Conservation (phyloP, 2,329 filamentous ascomycete species). For the Periconia sp. region DNA sequence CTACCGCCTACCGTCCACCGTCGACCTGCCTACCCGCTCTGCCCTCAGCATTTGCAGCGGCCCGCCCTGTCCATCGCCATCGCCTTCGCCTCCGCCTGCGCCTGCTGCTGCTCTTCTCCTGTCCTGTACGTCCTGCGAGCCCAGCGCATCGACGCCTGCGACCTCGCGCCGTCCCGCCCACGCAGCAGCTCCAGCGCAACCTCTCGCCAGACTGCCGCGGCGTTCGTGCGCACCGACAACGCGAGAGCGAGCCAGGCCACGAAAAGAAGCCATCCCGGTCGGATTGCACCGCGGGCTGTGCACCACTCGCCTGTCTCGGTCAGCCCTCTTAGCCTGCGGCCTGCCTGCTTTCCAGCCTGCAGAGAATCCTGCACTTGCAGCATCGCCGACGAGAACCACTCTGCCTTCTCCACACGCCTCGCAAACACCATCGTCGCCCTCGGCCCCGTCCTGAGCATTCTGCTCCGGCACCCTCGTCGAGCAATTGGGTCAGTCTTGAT, state of each 20-base stretch:
- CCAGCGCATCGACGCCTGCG: constrained; percentile 33
- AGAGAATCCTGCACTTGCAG: constrained; percentile 48
- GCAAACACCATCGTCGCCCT: neutral
- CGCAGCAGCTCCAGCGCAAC: constrained; percentile 28
- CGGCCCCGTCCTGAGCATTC: neutral
- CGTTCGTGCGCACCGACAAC: constrained; percentile 32
- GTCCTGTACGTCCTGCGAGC: too few species aligned
- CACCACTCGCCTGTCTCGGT: constrained; percentile 45
- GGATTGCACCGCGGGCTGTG: constrained; percentile 41
- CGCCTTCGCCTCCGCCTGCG: neutral
- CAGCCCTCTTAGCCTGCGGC: constrained; percentile 49
- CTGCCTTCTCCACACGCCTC: constrained; percentile 30
- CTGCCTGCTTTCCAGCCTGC: constrained; percentile 46
- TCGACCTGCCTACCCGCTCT: constrained; percentile 9
- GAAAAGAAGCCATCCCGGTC: constrained; percentile 28
- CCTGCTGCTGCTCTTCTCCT: constrained; percentile 10
- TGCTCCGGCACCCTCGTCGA: too few species aligned
- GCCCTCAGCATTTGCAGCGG: neutral
- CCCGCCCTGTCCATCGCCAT: neutral
- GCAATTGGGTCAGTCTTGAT: constrained; percentile 28
- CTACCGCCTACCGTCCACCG: constrained; percentile 24
- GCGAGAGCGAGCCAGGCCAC: constrained; percentile 23
- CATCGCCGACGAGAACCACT: constrained; percentile 43
- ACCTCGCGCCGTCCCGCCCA: constrained; percentile 44
- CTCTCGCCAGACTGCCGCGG: constrained; percentile 19